These are phyloP conservation scores for Sphagnum fallax DNA, from an alignment of 228 moss, liverwort and hornwort species.

Conservation along the genomic window DNA sequence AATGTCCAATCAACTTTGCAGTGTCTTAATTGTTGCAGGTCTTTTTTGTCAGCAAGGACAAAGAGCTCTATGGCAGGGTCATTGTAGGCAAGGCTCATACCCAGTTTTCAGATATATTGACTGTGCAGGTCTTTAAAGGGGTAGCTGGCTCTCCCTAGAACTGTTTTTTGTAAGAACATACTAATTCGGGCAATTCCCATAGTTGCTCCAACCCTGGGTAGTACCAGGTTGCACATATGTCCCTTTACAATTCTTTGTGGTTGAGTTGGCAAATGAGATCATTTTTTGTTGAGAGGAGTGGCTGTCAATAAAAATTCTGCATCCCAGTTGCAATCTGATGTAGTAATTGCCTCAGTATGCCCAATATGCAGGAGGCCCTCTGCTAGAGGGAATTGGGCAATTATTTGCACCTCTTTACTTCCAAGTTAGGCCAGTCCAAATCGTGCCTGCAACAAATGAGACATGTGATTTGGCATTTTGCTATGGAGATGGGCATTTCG, in stretches of 20 bases:
- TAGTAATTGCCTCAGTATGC: too few relatives aligned
- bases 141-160: background rate
- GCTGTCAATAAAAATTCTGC: too few relatives aligned
- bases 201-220: background rate
- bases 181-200: background rate
- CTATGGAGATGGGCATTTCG: constrained; percentile 74
- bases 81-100: constrained; percentile 47
- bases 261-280: background rate
- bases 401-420: constrained; percentile 79
- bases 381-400: constrained; percentile 50
- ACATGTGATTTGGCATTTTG: constrained; percentile 77
- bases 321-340: too few relatives aligned
- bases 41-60: constrained; percentile 58
- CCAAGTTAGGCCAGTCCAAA: constrained; percentile 48
- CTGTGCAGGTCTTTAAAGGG: constrained; percentile 6
- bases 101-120: background rate
- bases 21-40: constrained; percentile 34
- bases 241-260: background rate
- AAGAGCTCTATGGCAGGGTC: constrained; percentile 73
- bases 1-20: background rate
- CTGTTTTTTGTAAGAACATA: background rate
- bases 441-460: constrained; percentile 66
- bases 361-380: constrained; percentile 38
- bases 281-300: too few relatives aligned
- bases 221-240: background rate